Evolutionary conservation across 2,329 filamentous ascomycete species (phyloP).

Genomic region (Emmonsia crescens): DNA sequence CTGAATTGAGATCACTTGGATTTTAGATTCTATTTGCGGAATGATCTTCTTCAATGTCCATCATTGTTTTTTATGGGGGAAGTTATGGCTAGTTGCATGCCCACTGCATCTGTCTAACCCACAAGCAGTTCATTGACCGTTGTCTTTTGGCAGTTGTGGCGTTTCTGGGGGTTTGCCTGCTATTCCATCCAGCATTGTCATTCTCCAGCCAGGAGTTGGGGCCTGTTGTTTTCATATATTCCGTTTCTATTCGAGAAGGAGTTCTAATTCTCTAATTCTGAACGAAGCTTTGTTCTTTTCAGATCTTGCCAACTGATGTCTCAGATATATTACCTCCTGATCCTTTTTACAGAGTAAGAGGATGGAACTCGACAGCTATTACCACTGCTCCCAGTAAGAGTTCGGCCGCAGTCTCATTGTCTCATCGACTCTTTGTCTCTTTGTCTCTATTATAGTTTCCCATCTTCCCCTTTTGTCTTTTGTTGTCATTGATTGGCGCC

Average conservation of each 20-base stretch:
- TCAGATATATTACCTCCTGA: not conserved
- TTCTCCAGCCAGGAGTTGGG: not conserved
- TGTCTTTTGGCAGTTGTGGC: not conserved
- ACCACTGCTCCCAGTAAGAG: not conserved
- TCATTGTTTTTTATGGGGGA: not conserved
- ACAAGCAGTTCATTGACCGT: not conserved
- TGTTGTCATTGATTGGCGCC: not conserved
- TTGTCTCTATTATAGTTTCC: too few relatives aligned
- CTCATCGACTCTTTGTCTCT: not conserved
- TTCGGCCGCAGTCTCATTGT: not conserved
- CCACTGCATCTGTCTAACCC: not conserved
- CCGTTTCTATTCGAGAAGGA: not conserved
- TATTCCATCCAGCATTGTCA: not conserved
- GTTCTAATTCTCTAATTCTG: not conserved
- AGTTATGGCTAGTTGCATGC: not conserved
- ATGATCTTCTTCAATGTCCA: slow-evolving; percentile 7
- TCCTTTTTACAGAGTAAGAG: not conserved
- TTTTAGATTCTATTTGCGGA: not conserved
- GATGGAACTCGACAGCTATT: not conserved
- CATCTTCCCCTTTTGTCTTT: not conserved
- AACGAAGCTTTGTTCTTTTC: not conserved
- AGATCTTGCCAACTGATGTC: too few relatives aligned
- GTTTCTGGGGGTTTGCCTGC: not conserved
- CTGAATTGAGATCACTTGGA: not conserved
- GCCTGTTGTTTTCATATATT: not conserved